Conservation (phyloP, 148 eudicot species). For the Vaccinium darrowii region DNA sequence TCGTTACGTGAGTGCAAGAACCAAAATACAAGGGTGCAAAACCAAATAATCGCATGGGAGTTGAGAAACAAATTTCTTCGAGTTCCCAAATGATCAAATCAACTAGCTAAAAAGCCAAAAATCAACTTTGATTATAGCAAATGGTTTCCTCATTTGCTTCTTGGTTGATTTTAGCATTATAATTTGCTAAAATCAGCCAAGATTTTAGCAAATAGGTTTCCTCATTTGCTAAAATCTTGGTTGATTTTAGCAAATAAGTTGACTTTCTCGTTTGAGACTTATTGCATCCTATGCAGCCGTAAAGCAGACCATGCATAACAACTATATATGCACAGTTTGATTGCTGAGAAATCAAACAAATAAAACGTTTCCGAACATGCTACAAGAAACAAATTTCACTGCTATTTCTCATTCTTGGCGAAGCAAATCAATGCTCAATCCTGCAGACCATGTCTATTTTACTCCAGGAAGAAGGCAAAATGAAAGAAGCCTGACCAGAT, state of each 20-base stretch:
- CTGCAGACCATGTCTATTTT: not conserved
- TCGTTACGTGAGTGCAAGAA: not conserved
- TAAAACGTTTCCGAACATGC: not conserved
- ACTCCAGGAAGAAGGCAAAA: not conserved
- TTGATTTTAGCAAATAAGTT: too few relatives aligned
- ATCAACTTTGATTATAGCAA: too few relatives aligned
- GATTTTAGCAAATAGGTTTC: too few relatives aligned
- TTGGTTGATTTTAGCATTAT: too few relatives aligned
- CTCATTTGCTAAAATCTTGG: too few relatives aligned
- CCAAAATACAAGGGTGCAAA: not conserved
- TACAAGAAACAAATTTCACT: not conserved
- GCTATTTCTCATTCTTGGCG: not conserved
- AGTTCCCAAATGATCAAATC: too few relatives aligned
- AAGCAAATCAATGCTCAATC: not conserved
- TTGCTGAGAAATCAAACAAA: not conserved
- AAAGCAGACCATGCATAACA: conserved; percentile 1
- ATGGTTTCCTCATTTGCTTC: too few relatives aligned
- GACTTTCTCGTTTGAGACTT: not conserved
- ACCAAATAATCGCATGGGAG: not conserved
- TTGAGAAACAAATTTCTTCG: not conserved
- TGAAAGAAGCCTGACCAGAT: not conserved
- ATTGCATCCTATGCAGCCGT: not conserved
- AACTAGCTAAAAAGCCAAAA: too few relatives aligned
- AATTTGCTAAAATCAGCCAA: too few relatives aligned
- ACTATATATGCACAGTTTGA: not conserved